phyloP scores from a whole-genome alignment of 768 basidiomycete species.

The Boletus reticulatus region DNA sequence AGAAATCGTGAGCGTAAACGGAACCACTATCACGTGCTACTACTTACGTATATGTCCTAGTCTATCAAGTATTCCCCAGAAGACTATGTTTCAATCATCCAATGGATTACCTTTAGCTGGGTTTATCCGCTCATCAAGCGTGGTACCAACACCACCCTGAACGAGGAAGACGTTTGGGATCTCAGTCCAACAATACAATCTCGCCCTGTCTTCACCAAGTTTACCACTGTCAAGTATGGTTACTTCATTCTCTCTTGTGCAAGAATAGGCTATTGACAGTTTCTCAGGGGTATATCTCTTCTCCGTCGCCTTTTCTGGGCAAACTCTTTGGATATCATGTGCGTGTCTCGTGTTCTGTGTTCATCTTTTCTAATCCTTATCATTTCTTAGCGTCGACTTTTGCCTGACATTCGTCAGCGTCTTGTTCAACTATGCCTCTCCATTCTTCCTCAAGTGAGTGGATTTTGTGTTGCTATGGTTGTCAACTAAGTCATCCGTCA shows the following conservation, averaged over 20 bases:
- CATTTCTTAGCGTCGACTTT: slow-evolving; percentile 54
- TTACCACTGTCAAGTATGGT: slow-evolving; percentile 29
- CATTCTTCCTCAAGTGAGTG: slow-evolving; percentile 78
- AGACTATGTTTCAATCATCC: slow-evolving; percentile 70
- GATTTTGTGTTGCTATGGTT: background rate
- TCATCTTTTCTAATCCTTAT: background rate
- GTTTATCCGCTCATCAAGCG: slow-evolving; percentile 60
- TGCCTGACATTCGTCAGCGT: slow-evolving; percentile 66
- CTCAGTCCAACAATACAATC: slow-evolving; percentile 69
- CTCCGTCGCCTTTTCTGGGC: slow-evolving; percentile 43
- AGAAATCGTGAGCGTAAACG: slow-evolving; percentile 54
- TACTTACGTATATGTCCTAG: slow-evolving; percentile 11
- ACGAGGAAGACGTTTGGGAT: slow-evolving; percentile 70
- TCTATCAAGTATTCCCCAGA: slow-evolving; percentile 47
- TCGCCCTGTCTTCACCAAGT: slow-evolving; percentile 57
- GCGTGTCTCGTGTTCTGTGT: background rate
- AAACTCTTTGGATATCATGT: slow-evolving; percentile 47
- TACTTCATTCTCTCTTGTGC: background rate
- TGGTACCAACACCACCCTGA: slow-evolving; percentile 51
- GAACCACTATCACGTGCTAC: background rate
- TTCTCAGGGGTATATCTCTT: slow-evolving; percentile 30
- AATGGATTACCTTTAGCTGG: slow-evolving; percentile 75
- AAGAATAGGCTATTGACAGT: background rate
- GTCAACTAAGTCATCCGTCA: slow-evolving; percentile 15
- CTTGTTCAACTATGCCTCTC: slow-evolving; percentile 72